Base-by-base conservation (phyloP, 2,329 filamentous ascomycete species). In the Epichloe hybrida region DNA sequence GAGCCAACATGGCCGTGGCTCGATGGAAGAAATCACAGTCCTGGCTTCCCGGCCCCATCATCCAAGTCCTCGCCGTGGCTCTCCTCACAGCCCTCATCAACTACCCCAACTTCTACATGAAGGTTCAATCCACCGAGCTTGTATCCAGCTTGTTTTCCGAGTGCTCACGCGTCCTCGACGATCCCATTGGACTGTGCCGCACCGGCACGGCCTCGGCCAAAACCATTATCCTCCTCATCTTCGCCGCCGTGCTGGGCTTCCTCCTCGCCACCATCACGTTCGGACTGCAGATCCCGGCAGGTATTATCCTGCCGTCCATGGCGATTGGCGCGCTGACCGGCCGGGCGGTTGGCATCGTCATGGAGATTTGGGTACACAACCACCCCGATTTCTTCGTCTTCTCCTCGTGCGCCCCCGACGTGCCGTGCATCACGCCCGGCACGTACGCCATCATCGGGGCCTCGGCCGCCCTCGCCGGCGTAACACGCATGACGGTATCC, bases 401-500 rank as follows among this genome's bases (percentile, higher is more conserved):
- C 63, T 69, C 73, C 42, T 80, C 81, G 40, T 98, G 93, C 70
- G 83, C 89, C 58, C 87, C 88, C 3, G 91, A 95, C 65, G 72
- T 86, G 40, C 81, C 84, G 7, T 98, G 93, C 68, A 82, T 98
- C 48, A 96, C 87, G 0, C 91, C 93, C 0, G 93, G 91, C 13
- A 94, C 91, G 1, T 98, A 98, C 63, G 93, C 93, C 55, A 95
- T 98, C 60, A 86, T 98, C 54, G 93, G 93, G 36, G 93, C 93
- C 0, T 91, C 93, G 0, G 90, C 93, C 4, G 88, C 91, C n/a
- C 80, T 98, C 2, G 88, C 87, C 5, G 93, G 93, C 46, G 88
- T 94, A 37, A 97, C 91, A 17, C 81, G 91, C 58, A 94, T 98
- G 83, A 98, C 93, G 0, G 89, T 96, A 11, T 96, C 90, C 12